These are phyloP conservation scores for Nitzschia sp. DNA, from an alignment of 108 stramenopile genomes.

Conservation along the genomic window DNA sequence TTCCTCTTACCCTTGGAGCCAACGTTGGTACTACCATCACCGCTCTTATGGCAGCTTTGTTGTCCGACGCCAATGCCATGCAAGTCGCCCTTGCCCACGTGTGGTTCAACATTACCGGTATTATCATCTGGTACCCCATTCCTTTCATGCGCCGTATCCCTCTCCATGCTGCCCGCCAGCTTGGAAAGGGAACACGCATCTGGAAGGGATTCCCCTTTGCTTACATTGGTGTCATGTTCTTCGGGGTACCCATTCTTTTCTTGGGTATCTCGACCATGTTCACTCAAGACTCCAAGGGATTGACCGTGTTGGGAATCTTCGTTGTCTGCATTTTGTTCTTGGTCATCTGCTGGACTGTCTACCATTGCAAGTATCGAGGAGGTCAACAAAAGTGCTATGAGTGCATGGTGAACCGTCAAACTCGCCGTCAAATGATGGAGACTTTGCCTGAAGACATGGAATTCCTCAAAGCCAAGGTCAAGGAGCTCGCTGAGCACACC, in stretches of 20 bases:
- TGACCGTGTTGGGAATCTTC: constrained; percentile 65
- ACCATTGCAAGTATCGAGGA: constrained; percentile 53
- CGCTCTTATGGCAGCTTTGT: constrained; percentile 65
- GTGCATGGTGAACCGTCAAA: constrained; percentile 46
- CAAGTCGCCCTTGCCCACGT: constrained; percentile 81
- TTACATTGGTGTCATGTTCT: constrained; percentile 71
- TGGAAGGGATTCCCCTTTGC: constrained; percentile 64
- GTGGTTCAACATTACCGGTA: constrained; percentile 83
- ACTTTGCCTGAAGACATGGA: constrained; percentile 57
- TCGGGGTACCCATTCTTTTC: constrained; percentile 60
- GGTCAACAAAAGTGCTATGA: constrained; percentile 33
- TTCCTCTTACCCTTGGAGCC: constrained; percentile 79
- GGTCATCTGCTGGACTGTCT: constrained; percentile 31
- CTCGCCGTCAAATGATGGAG: constrained; percentile 23
- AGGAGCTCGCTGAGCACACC: constrained; percentile 43
- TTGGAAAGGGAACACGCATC: constrained; percentile 64
- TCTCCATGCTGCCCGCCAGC: constrained; percentile 52
- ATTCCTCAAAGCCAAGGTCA: constrained; percentile 39
- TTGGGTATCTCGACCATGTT: constrained; percentile 64
- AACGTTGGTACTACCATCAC: constrained; percentile 86
- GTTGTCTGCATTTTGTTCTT: constrained; percentile 46
- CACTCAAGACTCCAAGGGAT: constrained; percentile 51
- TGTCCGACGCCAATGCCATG: constrained; percentile 57
- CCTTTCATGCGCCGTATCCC: constrained; percentile 79
- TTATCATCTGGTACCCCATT: constrained; percentile 84